These are phyloP conservation scores for Colletotrichum chlorophyti DNA, from an alignment of 2,329 filamentous ascomycete genomes.

Conservation along the genomic window DNA sequence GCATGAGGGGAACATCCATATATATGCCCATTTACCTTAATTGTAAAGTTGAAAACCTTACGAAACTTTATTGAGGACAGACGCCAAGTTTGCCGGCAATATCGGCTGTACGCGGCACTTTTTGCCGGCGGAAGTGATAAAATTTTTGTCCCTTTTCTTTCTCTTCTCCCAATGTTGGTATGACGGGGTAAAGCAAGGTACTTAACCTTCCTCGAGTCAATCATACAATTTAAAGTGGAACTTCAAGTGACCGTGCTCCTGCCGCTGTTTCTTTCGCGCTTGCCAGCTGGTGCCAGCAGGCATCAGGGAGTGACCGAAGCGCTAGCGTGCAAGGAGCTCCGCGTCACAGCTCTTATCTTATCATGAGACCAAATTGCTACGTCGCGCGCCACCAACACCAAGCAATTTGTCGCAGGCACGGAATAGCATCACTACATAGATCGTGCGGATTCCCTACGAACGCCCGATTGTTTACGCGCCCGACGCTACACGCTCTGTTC, in stretches of 20 bases:
- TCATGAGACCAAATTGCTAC: neutral
- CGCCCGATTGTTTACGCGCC: too few relatives aligned
- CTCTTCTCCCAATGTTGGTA: too few relatives aligned
- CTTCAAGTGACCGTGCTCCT: too few relatives aligned
- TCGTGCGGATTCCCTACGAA: too few relatives aligned
- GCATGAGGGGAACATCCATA: neutral
- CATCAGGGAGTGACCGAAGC: too few relatives aligned
- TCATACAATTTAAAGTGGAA: too few relatives aligned
- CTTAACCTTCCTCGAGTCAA: too few relatives aligned
- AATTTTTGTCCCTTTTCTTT: neutral
- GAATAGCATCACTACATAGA: too few relatives aligned
- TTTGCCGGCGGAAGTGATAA: too few relatives aligned
- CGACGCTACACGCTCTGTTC: neutral
- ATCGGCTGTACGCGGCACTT: constrained; percentile 8
- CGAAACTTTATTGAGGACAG: constrained; percentile 5
- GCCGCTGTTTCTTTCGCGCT: too few relatives aligned
- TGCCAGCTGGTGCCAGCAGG: neutral
- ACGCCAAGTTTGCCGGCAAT: constrained; percentile 4
- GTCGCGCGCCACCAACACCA: neutral
- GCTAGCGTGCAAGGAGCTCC: too few relatives aligned
- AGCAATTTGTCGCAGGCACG: neutral
- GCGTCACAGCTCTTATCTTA: constrained; percentile 16
- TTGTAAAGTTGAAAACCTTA: constrained; percentile 8
- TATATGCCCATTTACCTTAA: neutral
- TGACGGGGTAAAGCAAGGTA: too few relatives aligned